Evolutionary conservation across 73 alveolate genomes (phyloP).

Genomic region (Stentor coeruleus): DNA sequence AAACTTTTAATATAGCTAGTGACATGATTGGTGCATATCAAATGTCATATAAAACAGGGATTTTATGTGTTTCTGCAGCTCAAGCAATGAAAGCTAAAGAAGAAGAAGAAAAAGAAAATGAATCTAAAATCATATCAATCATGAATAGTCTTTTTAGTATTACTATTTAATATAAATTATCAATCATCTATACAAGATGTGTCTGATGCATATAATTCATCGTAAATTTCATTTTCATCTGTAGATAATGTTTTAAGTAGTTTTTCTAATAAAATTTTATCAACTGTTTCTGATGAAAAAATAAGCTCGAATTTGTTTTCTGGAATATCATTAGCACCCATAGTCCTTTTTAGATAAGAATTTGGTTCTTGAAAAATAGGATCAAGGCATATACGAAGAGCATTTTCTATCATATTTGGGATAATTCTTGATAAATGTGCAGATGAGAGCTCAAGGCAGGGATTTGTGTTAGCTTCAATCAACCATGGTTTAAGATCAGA

Average conservation of each 20-base stretch:
- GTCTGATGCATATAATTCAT: too few species aligned
- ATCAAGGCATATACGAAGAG: background rate
- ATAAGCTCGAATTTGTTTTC: background rate
- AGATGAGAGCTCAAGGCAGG: constrained; percentile 67
- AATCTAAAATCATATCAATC: too few species aligned
- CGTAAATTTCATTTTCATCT: too few species aligned
- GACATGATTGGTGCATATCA: background rate
- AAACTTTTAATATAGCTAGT: background rate
- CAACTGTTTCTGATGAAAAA: background rate
- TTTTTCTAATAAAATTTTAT: too few species aligned
- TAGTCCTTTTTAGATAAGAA: background rate
- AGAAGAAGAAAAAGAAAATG: background rate
- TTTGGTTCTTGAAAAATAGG: constrained; percentile 10
- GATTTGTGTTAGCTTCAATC: constrained; percentile 93
- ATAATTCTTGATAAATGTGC: constrained; percentile 29
- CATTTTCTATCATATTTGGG: constrained; percentile 48
- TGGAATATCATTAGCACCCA: background rate
- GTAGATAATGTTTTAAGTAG: too few species aligned
- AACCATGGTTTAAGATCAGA: constrained; percentile 89
- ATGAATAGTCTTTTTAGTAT: too few species aligned
- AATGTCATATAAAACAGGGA: background rate
- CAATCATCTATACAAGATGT: too few species aligned
- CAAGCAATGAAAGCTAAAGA: background rate
- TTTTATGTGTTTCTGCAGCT: background rate
- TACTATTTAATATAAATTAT: too few species aligned